Evolutionary conservation across 1,284 basidiomycete species (phyloP), one percentile per base, ranked within the genome.

Genomic region (Leccinum subfulvum): DNA sequence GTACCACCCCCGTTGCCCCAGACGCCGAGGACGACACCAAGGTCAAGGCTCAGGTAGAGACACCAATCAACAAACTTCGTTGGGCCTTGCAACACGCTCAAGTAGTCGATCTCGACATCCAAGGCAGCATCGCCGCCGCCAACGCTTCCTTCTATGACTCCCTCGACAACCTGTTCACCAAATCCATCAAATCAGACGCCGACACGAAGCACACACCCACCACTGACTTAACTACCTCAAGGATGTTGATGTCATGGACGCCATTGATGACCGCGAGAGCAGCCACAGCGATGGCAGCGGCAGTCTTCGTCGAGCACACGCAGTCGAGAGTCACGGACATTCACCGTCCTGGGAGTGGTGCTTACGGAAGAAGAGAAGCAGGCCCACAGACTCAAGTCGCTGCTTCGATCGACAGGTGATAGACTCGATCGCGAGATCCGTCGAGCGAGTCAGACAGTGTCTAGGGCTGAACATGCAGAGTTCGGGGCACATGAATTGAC

Each of bases 81-180:
- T 89, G 86, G 84, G 90, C 89, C 1, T 76, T 93, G 9, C 75
- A 82, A 56, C 79, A 81, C 62, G 85, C 83, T 51, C 80, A 81
- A 61, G 82, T 84, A 14, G 82, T 93, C 18, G 89, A 91, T 69
- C 82, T 93, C 65, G 85, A 90, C 69, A 79, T 92, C 56, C 79
- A 83, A 65, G 78, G 79, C 23, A 23, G 81, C 57, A 76, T 89
- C 58, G 77, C 80, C 9, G 71, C 72, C 9, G 70, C 72, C 4
- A 86, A 90, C 61, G 72, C 80, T 26, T 79, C 71, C 3, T 61
- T 83, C 7, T 88, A 91, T 78, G 92, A 94, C 62, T 79, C 79
- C 2, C 82, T 95, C 37, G 89, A 92, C 69, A 91, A 92, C 63
- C 75, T 91, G 49, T 80, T 95, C 61, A 81, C 82, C 61, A 89